A percentile compares a stretch with the other conserved stretches of the same genome.
Evolutionary conservation across 2,329 filamentous ascomycete species (phyloP).

Genomic region (Zymoseptoria tritici): DNA sequence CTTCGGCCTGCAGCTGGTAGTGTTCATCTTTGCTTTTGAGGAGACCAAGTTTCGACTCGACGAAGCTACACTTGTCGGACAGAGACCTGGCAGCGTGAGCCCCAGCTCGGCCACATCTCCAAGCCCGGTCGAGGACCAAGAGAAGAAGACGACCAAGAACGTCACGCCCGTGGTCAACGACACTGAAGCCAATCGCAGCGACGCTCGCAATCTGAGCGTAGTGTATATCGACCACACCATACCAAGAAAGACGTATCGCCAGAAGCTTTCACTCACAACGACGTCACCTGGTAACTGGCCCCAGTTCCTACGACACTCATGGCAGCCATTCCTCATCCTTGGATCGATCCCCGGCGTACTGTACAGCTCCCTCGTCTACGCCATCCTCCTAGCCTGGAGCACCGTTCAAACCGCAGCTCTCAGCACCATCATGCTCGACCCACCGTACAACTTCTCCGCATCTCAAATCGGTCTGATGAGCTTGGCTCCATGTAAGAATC

Average conservation of each 20-base stretch:
- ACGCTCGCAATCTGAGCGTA: slow-evolving; percentile 15
- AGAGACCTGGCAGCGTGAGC: not conserved
- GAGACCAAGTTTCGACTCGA: slow-evolving; percentile 27
- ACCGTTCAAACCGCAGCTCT: slow-evolving; percentile 33
- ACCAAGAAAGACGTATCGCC: slow-evolving; percentile 37
- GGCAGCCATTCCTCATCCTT: slow-evolving; percentile 33
- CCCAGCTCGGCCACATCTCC: not conserved
- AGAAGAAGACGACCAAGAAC: slow-evolving; percentile 1
- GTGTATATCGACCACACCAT: slow-evolving; percentile 27
- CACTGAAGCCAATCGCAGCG: not conserved
- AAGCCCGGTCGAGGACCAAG: slow-evolving; percentile 5
- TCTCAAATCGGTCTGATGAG: slow-evolving; percentile 45
- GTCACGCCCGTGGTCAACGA: slow-evolving; percentile 4
- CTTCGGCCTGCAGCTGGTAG: slow-evolving; percentile 31
- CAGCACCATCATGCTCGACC: slow-evolving; percentile 31
- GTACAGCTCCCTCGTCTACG: slow-evolving; percentile 33
- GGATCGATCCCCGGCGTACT: slow-evolving; percentile 34
- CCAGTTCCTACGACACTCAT: slow-evolving; percentile 29
- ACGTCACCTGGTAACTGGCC: slow-evolving; percentile 24
- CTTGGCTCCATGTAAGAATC: slow-evolving; percentile 39
- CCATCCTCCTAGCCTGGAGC: slow-evolving; percentile 32
- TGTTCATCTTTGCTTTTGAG: slow-evolving; percentile 40
- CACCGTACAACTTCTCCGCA: slow-evolving; percentile 40
- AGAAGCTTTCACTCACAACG: slow-evolving; percentile 35
- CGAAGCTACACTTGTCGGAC: slow-evolving; percentile 8